Base-by-base conservation (phyloP, 129 eudicot genomes). In the Flaveria sonorensis region DNA sequence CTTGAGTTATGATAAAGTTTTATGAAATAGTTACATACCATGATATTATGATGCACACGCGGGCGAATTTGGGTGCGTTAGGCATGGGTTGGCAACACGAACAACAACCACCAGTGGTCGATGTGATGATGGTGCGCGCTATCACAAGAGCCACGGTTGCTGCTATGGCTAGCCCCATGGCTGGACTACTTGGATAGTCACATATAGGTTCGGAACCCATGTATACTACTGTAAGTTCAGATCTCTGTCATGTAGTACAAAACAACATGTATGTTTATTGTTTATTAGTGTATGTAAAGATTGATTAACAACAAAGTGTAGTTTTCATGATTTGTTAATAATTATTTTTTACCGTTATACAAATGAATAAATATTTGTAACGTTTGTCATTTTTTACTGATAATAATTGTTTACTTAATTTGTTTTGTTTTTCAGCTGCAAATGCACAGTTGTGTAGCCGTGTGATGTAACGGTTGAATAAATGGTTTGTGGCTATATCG, bases 51-150 rank as follows among this genome's bases (percentile, higher is more conserved):
- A 70, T 79, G 21, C 71, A 79, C 7, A 79, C 13, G 39, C 77
- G 65, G 23, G 77, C 64, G 5, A 47, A 3, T 30, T 14, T 32
- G 5, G 55, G 26, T 60, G 63, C 23, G 48, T 40, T 43, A 70
- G 82, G 63, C 64, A 78, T 46, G 8, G 20, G 9, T 10, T 5
- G 77, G 19, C 82, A 79, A 48, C 82, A 71, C 0, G 77, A 60
- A 63, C 77, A 78, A 59, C 77, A 79, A 45, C 82, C 77, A 36
- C 77, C 82, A 6, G 64, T 71, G 15, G 66, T 43, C 19, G 55
- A 50, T 2, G 77, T 71, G 48, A 79, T 50, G 43, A 71, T 62
- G 15, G 15, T 11, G 51, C 77, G 82, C 39, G 82, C 82, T 23
- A 62, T 13, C 2, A 61, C 55, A 60, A 79, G 71, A 70, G 72